Conservation (phyloP, 2,329 filamentous ascomycete genomes). For the Claviceps maximensis region DNA sequence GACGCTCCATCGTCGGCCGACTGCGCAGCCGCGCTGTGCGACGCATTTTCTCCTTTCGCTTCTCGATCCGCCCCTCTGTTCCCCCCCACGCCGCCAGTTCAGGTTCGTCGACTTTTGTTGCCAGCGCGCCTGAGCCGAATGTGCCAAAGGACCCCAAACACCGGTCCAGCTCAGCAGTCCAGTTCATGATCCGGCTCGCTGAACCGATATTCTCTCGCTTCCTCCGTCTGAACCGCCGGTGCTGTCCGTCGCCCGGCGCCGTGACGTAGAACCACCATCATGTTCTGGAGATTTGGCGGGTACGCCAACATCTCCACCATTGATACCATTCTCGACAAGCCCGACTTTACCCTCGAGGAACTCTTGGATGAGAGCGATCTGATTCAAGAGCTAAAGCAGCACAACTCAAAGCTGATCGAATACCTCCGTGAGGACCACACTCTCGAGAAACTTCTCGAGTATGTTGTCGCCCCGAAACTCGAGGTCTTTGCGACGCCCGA, state of each 20-base stretch:
- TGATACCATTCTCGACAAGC: conserved; percentile 92
- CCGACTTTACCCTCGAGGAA: conserved; percentile 90
- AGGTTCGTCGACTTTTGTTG: background rate
- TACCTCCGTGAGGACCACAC: conserved; percentile 81
- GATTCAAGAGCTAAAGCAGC: conserved; percentile 94
- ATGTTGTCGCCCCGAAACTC: conserved; percentile 71
- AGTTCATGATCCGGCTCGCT: conserved; percentile 9
- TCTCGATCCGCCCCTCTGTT: background rate
- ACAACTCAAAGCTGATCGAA: conserved; percentile 95
- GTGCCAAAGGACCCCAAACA: conserved; percentile 2
- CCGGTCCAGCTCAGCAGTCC: conserved; percentile 4
- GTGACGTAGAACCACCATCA: conserved; percentile 41
- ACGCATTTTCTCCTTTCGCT: conserved; percentile 4
- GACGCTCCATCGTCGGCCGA: conserved; percentile 1
- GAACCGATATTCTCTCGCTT: conserved; percentile 4
- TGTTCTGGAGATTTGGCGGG: conserved; percentile 99
- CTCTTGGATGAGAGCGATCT: conserved; percentile 91
- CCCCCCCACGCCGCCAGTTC: background rate
- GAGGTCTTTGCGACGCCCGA: conserved; percentile 39
- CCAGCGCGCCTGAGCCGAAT: conserved; percentile 5
- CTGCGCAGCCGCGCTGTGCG: conserved; percentile 2
- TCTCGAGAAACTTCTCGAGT: conserved; percentile 74
- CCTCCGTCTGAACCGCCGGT: conserved; percentile 16
- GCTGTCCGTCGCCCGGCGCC: conserved; percentile 19
- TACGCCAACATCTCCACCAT: conserved; percentile 96